Percentiles rank a stretch among this genome's conserved stretches.
Conservation (phyloP, 176 grass and related monocot genomes). For the Musa troglodytarum region DNA sequence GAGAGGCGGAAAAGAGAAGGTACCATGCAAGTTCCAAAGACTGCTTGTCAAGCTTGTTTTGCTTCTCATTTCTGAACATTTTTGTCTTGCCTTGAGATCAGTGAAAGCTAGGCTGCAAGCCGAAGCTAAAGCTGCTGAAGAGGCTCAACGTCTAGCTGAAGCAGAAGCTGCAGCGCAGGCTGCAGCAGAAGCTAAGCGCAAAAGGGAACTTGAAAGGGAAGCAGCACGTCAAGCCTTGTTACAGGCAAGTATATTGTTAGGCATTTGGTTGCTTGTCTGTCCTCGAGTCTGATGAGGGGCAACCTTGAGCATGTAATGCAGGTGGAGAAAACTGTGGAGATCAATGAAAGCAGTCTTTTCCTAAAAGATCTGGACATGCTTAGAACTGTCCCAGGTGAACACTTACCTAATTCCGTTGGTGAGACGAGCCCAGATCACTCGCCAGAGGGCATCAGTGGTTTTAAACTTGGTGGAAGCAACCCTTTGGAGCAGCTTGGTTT, state of each 20-base stretch:
- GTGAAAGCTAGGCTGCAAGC: conserved; percentile 84
- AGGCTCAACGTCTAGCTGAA: conserved; percentile 63
- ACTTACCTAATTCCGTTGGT: conserved; percentile 52
- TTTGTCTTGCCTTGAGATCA: conserved; percentile 21
- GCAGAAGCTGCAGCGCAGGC: conserved; percentile 55
- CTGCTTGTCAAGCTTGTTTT: conserved; percentile 9
- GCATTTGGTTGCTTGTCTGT: not conserved
- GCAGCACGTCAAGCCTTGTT: conserved; percentile 92
- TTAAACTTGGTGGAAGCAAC: conserved; percentile 61
- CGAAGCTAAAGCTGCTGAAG: conserved; percentile 85
- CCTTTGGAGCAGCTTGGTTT: conserved; percentile 75
- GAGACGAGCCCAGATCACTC: conserved; percentile 53
- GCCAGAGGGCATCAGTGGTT: conserved; percentile 53
- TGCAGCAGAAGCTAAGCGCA: conserved; percentile 71
- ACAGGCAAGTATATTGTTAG: conserved; percentile 39
- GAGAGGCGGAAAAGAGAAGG: conserved; percentile 85
- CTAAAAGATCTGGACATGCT: conserved; percentile 94
- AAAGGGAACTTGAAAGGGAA: conserved; percentile 85
- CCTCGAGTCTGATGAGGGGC: not conserved
- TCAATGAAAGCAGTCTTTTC: conserved; percentile 75
- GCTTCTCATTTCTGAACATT: not conserved
- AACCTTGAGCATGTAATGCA: conserved; percentile 13
- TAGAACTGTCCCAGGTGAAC: conserved; percentile 47
- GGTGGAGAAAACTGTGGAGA: conserved; percentile 98
- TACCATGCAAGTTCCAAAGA: conserved; percentile 27